Evolutionary conservation across 1,284 basidiomycete species (phyloP), one percentile per base, ranked within the genome.

Genomic region (Puccinia triticina): DNA sequence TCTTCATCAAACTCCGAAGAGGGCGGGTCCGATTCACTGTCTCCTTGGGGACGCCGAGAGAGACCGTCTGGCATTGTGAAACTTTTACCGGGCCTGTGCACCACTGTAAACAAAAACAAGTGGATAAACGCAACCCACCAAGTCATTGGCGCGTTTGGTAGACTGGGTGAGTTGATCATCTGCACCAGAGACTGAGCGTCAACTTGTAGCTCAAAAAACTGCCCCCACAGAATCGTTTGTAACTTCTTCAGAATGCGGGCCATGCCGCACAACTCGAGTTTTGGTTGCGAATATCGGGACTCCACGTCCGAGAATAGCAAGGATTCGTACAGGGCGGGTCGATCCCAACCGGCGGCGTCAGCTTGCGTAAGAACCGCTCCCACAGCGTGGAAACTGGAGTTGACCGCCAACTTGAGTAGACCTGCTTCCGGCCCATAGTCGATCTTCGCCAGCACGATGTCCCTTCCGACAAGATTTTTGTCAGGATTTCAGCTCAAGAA

Each of bases 381-480:
- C 2, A 59, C 75, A n/a, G 57, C 75, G 21, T 64, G 37, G n/a
- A 64, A 64, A 64, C 75, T 77, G 59, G 75, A 77, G 23, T 77
- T 59, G 11, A 77, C 59, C 23, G 57, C 75, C 16, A 64, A 48
- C 37, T 14, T 64, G 16, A 77, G 43, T 43, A 59, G 57, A 1
- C 53, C 53, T 64, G 32, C 26, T 21, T 26, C 37, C 7, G 12
- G n/a, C 11, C 2, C 10, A 43, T 77, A 77, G 32, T 61, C 29
- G 21, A 77, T 21, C 29, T 46, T 43, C 57, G 32, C 43, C 14
- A 77, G 32, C 26, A 43, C 18, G 46, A 77, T 77, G 23, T 77
- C 57, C 37, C 40, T 18, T 21, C 75, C 75, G 12, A 77, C 75
- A 18, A 77, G 37, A 12, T 77, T 26, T 32, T 64, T 77, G 2